Evolutionary conservation across 2,329 filamentous ascomycete genomes (phyloP).

Genomic region (Penicillium sp.): DNA sequence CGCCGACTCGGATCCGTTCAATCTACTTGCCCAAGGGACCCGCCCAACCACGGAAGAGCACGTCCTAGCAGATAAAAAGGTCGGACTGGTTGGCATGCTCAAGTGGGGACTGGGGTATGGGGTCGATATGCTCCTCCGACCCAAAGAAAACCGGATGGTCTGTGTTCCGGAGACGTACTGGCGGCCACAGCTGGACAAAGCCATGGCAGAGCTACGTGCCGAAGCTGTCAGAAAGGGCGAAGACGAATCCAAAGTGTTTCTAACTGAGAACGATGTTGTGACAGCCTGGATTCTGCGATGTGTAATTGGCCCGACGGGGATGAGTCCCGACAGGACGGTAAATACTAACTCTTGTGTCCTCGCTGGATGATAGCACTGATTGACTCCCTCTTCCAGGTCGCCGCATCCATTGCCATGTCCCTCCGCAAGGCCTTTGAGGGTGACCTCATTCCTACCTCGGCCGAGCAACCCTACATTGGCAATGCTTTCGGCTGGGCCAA

Average conservation of each 20-base stretch:
- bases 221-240: constrained; percentile 11
- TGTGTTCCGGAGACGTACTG: constrained; percentile 17
- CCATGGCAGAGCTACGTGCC: constrained; percentile 12
- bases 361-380: not conserved
- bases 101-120: constrained; percentile 19
- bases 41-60: not conserved
- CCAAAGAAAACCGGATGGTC: constrained; percentile 21
- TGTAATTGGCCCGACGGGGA: constrained; percentile 11
- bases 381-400: constrained; percentile 6
- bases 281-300: constrained; percentile 19
- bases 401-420: constrained; percentile 18
- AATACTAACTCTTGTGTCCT: not conserved
- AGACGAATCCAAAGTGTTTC: constrained; percentile 12
- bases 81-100: constrained; percentile 13
- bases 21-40: constrained; percentile 7
- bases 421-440: constrained; percentile 20
- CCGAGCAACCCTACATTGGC: constrained; percentile 14
- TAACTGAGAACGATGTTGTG: constrained; percentile 18
- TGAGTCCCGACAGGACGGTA: constrained; percentile 6
- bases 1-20: constrained; percentile 11
- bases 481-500: constrained; percentile 20
- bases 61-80: constrained; percentile 1
- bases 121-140: constrained; percentile 16
- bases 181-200: constrained; percentile 15
- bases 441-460: constrained; percentile 13